These are phyloP conservation scores for Xylaria intraflava DNA, from an alignment of 495 filamentous ascomycete species.

Conservation along the genomic window DNA sequence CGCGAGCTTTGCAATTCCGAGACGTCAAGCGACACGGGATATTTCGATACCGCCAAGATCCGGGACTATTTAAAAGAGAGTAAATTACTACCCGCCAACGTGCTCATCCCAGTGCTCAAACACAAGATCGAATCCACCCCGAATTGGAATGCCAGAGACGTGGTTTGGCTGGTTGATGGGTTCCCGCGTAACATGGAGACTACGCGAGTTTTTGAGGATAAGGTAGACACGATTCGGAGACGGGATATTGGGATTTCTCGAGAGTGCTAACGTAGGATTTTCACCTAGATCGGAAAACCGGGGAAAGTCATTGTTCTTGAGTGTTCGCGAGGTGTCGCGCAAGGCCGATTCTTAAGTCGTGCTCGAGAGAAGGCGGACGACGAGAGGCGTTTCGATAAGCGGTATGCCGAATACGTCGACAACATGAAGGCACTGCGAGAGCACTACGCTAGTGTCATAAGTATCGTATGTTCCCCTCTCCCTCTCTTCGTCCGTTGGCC, in stretches of 20 bases:
- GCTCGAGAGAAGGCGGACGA: conserved; percentile 8
- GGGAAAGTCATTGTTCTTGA: conserved; percentile 14
- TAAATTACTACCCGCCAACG: conserved; percentile 20
- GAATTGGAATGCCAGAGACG: not conserved
- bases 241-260: not conserved
- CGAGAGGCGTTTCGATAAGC: conserved; percentile 11
- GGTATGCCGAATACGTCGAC: conserved; percentile 17
- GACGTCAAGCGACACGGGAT: not conserved
- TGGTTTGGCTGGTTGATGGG: conserved; percentile 29
- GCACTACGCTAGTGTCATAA: conserved; percentile 1
- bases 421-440: conserved; percentile 17
- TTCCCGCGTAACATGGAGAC: conserved; percentile 34
- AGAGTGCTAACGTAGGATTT: not conserved
- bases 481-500: not conserved
- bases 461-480: not conserved
- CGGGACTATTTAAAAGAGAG: conserved; percentile 15
- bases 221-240: conserved; percentile 12
- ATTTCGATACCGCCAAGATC: conserved; percentile 7
- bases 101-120: conserved; percentile 19
- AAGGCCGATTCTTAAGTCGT: conserved; percentile 9
- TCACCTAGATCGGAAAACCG: conserved; percentile 17
- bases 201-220: conserved; percentile 20
- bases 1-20: conserved; percentile 13
- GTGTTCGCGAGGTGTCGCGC: conserved; percentile 10
- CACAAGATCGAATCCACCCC: conserved; percentile 10